Base-by-base conservation (phyloP, 2,329 filamentous ascomycete genomes). In the Lecanosticta acicola region DNA sequence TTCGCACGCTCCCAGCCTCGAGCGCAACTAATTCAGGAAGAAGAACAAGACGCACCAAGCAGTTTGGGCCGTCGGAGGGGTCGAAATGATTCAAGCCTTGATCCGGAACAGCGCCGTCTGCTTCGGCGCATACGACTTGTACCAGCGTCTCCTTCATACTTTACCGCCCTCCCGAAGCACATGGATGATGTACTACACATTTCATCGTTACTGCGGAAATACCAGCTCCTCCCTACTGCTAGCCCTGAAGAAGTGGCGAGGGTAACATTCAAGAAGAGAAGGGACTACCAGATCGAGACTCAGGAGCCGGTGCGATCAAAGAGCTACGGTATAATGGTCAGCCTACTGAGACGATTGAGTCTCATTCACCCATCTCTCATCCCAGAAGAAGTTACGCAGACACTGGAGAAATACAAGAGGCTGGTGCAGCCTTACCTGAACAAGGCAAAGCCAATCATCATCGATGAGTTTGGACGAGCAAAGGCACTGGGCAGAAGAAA, bases 101-200 rank as follows among this genome's bases (percentile, higher is more conserved):
- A n/a, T n/a, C n/a, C n/a, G n/a, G n/a, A n/a, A n/a, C n/a, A n/a
- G n/a, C 13, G 48, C 13, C 50, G 47, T 19, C 36, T 64, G 2
- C 58, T 72, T 34, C 49, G 56, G 38, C 63, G 57, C 18, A 58
- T 86, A 43, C 87, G 93, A 55, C 74, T 94, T 17, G 73, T 96
- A 29, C 93, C 93, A 16, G 77, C 78, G 19, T 95, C 90, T 29
- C 83, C 87, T 2, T 93, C 91, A n/a, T 98, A 98, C 71, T 98
- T 97, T 73, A 90, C 88, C 42, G 84, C 84, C 42, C 84, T 84
- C 50, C 85, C 90, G 1, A 75, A 78, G 44, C 96, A 95, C 74
- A 93, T 84, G 68, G 93, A 98, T 69, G 79, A 86, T 60, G 80
- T 85, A 58, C 78, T 97, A 55, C 71, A 75, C 37, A 76, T 98